Evolutionary conservation across 768 basidiomycete species (phyloP).

Genomic region (Russula virescens): DNA sequence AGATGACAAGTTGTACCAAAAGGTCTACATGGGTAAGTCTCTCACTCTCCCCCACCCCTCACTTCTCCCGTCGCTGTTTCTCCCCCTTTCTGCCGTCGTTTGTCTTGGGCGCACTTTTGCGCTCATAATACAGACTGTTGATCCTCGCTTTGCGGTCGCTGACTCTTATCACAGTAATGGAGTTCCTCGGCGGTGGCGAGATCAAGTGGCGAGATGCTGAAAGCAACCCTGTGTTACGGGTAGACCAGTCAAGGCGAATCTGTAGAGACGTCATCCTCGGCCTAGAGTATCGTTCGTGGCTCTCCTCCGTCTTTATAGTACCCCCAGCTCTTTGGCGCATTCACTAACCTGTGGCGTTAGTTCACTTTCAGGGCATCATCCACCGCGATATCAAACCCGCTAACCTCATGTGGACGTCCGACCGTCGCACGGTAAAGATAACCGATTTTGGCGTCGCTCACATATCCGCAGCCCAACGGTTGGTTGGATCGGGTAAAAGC

Average conservation of each 20-base stretch:
- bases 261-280: slow-evolving; percentile 92
- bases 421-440: slow-evolving; percentile 89
- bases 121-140: too few species aligned
- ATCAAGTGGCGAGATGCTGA: slow-evolving; percentile 76
- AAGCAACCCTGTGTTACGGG: slow-evolving; percentile 67
- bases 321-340: slow-evolving; percentile 9
- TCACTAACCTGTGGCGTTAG: slow-evolving; percentile 37
- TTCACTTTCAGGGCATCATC: slow-evolving; percentile 96
- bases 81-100: neutral
- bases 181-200: slow-evolving; percentile 93
- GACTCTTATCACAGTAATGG: slow-evolving; percentile 62
- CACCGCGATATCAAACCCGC: slow-evolving; percentile 99
- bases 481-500: slow-evolving; percentile 51
- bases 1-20: slow-evolving; percentile 81
- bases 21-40: slow-evolving; percentile 88
- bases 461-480: slow-evolving; percentile 83
- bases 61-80: slow-evolving; percentile 1
- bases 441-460: slow-evolving; percentile 98
- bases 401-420: slow-evolving; percentile 86
- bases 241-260: slow-evolving; percentile 79
- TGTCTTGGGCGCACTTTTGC: too few species aligned
- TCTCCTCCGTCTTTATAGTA: neutral
- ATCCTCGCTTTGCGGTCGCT: neutral
- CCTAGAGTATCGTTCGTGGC: slow-evolving; percentile 82
- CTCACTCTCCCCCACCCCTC: slow-evolving; percentile 5